Evolutionary conservation across 306 rosid species (phyloP).

Genomic region (Lagenaria siceraria): DNA sequence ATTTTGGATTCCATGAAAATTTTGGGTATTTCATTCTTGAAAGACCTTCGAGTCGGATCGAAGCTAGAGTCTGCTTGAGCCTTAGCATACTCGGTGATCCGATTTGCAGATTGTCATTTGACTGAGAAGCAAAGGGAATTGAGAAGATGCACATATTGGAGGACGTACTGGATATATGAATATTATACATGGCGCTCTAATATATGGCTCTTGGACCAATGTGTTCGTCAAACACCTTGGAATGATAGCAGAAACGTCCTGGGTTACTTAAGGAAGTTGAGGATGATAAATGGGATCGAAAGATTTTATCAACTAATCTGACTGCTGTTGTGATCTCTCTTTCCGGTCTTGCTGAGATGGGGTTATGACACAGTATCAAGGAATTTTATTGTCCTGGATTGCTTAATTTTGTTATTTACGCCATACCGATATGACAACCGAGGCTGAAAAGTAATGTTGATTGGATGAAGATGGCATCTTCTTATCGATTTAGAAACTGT

Average conservation of each 20-base stretch:
- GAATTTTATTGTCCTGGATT: not conserved
- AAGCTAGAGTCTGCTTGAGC: slow-evolving; percentile 7
- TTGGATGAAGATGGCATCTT: not conserved
- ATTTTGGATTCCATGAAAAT: slow-evolving; percentile 43
- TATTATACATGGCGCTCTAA: not conserved
- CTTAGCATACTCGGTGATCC: not conserved
- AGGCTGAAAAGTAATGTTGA: not conserved
- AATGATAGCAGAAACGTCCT: not conserved
- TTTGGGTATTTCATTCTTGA: slow-evolving; percentile 37
- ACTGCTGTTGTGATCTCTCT: not conserved
- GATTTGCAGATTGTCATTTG: not conserved
- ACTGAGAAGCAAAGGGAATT: not conserved
- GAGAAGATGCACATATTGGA: not conserved
- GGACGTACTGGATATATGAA: not conserved
- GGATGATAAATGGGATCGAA: not conserved
- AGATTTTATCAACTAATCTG: not conserved
- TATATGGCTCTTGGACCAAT: not conserved
- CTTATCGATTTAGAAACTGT: not conserved
- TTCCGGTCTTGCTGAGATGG: not conserved
- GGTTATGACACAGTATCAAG: not conserved
- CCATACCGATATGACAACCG: not conserved
- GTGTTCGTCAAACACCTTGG: not conserved
- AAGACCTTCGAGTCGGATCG: slow-evolving; percentile 51
- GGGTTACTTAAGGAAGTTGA: not conserved
- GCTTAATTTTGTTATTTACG: not conserved